Evolutionary conservation across 805 yeast species (phyloP).

Genomic region (Schwanniomyces polymorphus): DNA sequence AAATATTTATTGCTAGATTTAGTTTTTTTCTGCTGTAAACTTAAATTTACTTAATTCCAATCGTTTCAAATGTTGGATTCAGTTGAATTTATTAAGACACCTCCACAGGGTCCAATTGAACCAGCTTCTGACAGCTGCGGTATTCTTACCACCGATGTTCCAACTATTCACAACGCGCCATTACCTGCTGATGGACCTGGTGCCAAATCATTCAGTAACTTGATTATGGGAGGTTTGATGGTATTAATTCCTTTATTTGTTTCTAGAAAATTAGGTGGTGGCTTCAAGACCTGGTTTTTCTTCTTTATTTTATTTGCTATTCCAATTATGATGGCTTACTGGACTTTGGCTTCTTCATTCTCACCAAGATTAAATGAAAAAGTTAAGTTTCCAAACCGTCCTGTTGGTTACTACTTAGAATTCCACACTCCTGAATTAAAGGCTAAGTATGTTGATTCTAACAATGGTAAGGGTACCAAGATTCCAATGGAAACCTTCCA

Average conservation of each 20-base stretch:
- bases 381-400: conserved; percentile 71
- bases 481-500: conserved; percentile 93
- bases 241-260: conserved; percentile 61
- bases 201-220: conserved; percentile 70
- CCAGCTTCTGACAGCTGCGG: conserved; percentile 35
- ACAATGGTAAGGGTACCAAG: conserved; percentile 63
- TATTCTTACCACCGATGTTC: conserved; percentile 43
- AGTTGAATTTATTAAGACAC: conserved; percentile 63
- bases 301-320: conserved; percentile 53
- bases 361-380: conserved; percentile 83
- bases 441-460: conserved; percentile 54
- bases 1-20: neutral
- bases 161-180: conserved; percentile 82
- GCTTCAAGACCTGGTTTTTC: conserved; percentile 65
- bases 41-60: neutral
- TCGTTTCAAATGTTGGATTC: conserved; percentile 29
- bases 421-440: conserved; percentile 74
- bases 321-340: conserved; percentile 78
- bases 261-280: conserved; percentile 66
- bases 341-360: conserved; percentile 75
- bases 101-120: conserved; percentile 32
- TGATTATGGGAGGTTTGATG: conserved; percentile 48
- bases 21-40: neutral
- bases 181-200: conserved; percentile 93
- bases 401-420: conserved; percentile 76